Percentiles rank a stretch among this genome's conserved stretches.
These are phyloP conservation scores for Chaetomiaceae sp. DNA, from an alignment of 2,329 filamentous ascomycete genomes.

Conservation along the genomic window DNA sequence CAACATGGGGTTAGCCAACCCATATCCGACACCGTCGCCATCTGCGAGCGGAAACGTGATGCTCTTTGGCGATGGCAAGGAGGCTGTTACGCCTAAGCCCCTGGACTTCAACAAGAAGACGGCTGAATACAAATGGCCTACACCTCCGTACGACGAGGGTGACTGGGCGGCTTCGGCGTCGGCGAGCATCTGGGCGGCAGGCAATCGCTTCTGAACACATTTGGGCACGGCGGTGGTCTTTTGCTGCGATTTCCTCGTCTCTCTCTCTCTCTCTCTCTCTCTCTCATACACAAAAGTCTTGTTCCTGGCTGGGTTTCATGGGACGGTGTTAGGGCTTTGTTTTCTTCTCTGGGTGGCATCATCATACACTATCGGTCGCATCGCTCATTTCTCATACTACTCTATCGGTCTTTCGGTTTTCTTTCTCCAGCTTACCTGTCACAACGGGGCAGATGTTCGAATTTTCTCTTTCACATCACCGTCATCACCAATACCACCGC, in stretches of 20 bases:
- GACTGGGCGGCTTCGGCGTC: conserved; percentile 85
- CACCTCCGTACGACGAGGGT: conserved; percentile 88
- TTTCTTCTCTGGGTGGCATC: conserved; percentile 17
- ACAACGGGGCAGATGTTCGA: background rate
- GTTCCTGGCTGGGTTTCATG: conserved; percentile 18
- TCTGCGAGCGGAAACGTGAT: conserved; percentile 79
- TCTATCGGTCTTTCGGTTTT: background rate
- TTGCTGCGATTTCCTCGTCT: background rate
- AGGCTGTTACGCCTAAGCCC: conserved; percentile 63
- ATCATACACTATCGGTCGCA: conserved; percentile 19
- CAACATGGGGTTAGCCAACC: conserved; percentile 57
- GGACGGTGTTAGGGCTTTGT: conserved; percentile 17
- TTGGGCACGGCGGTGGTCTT: conserved; percentile 14
- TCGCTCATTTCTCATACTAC: conserved; percentile 10
- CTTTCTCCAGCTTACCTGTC: conserved; percentile 3
- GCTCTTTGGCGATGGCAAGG: conserved; percentile 64
- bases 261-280: background rate
- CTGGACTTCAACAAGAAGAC: conserved; percentile 62
- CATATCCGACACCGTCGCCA: conserved; percentile 64
- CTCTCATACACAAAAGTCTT: conserved; percentile 12
- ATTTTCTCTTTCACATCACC: background rate
- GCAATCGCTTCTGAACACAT: conserved; percentile 54
- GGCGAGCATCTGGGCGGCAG: conserved; percentile 73
- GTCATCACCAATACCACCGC: background rate
- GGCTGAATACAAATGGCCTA: conserved; percentile 74